A percentile compares a stretch with the other conserved stretches of the same genome.
These are phyloP conservation scores for Clarkia xantiana DNA, from an alignment of 345 rosid species.

Conservation along the genomic window DNA sequence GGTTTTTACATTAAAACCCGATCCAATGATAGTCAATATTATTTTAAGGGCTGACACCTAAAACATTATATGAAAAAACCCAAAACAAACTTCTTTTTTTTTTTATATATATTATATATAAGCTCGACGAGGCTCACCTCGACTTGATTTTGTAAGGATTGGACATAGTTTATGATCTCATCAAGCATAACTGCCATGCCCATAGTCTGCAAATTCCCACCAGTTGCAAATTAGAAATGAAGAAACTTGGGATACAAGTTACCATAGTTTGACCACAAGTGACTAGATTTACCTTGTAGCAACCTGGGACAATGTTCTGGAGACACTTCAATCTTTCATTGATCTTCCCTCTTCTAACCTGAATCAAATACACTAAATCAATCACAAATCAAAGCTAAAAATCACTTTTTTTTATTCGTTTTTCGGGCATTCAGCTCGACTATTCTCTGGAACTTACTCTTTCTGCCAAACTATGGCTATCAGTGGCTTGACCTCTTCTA, in stretches of 20 bases:
- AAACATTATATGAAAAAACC: too few relatives aligned
- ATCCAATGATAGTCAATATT: too few relatives aligned
- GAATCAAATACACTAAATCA: neutral
- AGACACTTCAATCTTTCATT: constrained; percentile 31
- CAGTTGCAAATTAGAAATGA: neutral
- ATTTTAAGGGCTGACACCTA: too few relatives aligned
- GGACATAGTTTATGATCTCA: constrained; percentile 52
- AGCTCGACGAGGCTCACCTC: constrained; percentile 22
- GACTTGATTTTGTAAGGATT: constrained; percentile 50
- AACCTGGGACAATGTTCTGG: constrained; percentile 46
- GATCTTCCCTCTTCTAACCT: constrained; percentile 45
- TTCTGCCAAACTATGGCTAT: constrained; percentile 47
- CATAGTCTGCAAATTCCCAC: constrained; percentile 29
- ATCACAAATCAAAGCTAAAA: neutral
- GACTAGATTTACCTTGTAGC: constrained; percentile 25
- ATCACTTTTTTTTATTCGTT: neutral
- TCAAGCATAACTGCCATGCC: constrained; percentile 65
- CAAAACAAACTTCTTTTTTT: too few relatives aligned
- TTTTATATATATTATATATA: too few relatives aligned
- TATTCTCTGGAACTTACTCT: constrained; percentile 15
- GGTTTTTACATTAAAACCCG: too few relatives aligned
- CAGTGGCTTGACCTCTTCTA: constrained; percentile 48
- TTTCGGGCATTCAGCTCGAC: neutral
- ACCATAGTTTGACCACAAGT: neutral
- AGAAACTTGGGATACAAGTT: neutral